Percentiles rank a stretch among this genome's conserved stretches.
phyloP scores from a whole-genome alignment of 768 basidiomycete species.

The Mycena rosella region DNA sequence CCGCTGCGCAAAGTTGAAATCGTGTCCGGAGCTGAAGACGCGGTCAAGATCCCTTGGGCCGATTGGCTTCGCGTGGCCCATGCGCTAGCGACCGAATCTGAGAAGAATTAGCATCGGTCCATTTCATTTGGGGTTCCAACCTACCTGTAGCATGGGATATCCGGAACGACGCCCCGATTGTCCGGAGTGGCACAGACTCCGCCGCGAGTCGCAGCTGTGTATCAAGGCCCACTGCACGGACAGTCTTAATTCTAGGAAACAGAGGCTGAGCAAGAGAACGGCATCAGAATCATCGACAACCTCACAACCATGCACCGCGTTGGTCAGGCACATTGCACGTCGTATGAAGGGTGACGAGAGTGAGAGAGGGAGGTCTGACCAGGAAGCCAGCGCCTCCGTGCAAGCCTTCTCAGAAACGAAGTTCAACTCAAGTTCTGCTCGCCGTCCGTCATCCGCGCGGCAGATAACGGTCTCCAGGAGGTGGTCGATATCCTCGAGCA shows the following conservation, averaged over 20 bases:
- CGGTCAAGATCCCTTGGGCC: too few species aligned
- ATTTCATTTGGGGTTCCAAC: background rate
- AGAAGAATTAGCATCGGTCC: background rate
- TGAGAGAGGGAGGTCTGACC: background rate
- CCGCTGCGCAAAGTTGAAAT: too few species aligned
- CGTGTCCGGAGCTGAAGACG: too few species aligned
- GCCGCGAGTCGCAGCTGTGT: background rate
- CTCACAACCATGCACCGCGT: background rate
- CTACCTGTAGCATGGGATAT: background rate
- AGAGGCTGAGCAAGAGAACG: background rate
- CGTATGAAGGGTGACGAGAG: background rate
- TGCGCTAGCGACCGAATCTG: background rate
- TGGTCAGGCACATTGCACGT: background rate
- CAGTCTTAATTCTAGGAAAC: background rate
- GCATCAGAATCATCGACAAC: too few species aligned
- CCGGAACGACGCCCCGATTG: background rate
- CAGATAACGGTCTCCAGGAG: slow-evolving; percentile 6
- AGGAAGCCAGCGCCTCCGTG: background rate
- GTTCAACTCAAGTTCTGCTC: background rate
- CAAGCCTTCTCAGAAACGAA: background rate
- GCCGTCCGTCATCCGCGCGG: background rate
- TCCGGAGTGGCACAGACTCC: background rate
- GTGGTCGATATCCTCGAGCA: slow-evolving; percentile 19
- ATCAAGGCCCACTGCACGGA: background rate
- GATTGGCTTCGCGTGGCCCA: too few species aligned